phyloP scores from a whole-genome alignment of 2,329 filamentous ascomycete species.

The Botrytis medusae region DNA sequence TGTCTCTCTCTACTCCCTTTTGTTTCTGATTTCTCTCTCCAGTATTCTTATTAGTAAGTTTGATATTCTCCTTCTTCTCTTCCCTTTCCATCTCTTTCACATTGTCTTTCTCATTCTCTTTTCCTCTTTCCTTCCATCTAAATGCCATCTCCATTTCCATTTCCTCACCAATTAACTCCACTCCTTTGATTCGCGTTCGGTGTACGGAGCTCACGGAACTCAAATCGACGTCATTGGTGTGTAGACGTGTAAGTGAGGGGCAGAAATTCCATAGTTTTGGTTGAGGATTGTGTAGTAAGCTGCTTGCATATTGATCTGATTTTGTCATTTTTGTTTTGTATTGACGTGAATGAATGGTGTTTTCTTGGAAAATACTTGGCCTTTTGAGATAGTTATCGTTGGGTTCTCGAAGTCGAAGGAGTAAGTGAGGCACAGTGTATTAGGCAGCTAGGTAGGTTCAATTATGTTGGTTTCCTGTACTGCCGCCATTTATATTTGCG shows the following conservation, averaged over 20 bases:
- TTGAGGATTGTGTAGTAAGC: neutral
- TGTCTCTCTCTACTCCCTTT: neutral
- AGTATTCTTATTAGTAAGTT: neutral
- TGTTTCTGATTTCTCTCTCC: neutral
- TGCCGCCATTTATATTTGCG: neutral
- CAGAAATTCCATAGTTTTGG: neutral
- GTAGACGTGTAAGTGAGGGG: conserved; percentile 1
- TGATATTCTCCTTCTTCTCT: neutral
- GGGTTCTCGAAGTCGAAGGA: neutral
- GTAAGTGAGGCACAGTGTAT: neutral
- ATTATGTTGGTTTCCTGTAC: neutral
- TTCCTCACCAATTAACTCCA: neutral
- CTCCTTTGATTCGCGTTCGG: neutral
- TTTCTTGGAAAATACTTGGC: neutral
- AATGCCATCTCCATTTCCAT: conserved; percentile 1
- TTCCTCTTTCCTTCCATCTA: neutral
- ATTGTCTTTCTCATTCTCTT: neutral
- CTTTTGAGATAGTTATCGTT: neutral
- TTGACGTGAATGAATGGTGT: too few species aligned
- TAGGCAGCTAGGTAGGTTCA: neutral
- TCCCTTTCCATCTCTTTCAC: neutral
- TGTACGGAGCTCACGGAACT: neutral
- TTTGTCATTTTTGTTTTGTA: neutral
- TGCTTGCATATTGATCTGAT: neutral
- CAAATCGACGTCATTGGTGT: neutral